A percentile compares a stretch with the other conserved stretches of the same genome.
Conservation (phyloP, 805 yeast species). For the Kazachstania bromeliacearum region DNA sequence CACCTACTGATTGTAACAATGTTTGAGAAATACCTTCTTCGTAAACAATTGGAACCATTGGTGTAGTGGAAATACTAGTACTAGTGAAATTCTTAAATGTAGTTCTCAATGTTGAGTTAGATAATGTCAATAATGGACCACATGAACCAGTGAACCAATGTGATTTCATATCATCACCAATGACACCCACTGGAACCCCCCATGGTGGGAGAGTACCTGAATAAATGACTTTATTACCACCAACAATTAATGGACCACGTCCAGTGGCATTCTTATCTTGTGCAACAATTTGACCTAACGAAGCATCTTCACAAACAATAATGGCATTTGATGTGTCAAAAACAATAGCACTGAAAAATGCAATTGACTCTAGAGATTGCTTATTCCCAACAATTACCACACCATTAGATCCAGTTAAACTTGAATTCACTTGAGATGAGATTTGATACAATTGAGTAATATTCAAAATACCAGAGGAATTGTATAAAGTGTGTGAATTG, state of each 20-base stretch:
- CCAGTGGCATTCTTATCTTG: constrained; percentile 9
- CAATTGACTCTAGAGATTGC: constrained; percentile 20
- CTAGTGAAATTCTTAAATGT: constrained; percentile 18
- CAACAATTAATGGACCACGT: constrained; percentile 22
- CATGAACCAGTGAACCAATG: constrained; percentile 21
- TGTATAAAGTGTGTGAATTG: constrained; percentile 10
- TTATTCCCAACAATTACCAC: constrained; percentile 21
- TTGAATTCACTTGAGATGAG: constrained; percentile 1
- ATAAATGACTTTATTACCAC: constrained; percentile 18
- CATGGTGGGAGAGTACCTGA: constrained; percentile 23
- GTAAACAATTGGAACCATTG: constrained; percentile 22
- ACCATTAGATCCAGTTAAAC: constrained; percentile 6
- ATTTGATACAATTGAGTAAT: constrained; percentile 16
- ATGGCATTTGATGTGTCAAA: constrained; percentile 18
- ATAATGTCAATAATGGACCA: constrained; percentile 12
- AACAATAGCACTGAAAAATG: constrained; percentile 19
- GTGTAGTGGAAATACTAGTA: constrained; percentile 6
- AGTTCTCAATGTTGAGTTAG: constrained; percentile 16
- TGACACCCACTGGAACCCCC: constrained; percentile 23
- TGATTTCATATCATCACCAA: constrained; percentile 8
- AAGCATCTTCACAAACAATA: constrained; percentile 14
- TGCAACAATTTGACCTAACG: constrained; percentile 16
- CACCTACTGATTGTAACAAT: constrained; percentile 11
- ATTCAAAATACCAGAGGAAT: constrained; percentile 18
- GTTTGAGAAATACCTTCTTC: constrained; percentile 17